phyloP scores from a whole-genome alignment of 441 rosid species.

The Adansonia gregorii region DNA sequence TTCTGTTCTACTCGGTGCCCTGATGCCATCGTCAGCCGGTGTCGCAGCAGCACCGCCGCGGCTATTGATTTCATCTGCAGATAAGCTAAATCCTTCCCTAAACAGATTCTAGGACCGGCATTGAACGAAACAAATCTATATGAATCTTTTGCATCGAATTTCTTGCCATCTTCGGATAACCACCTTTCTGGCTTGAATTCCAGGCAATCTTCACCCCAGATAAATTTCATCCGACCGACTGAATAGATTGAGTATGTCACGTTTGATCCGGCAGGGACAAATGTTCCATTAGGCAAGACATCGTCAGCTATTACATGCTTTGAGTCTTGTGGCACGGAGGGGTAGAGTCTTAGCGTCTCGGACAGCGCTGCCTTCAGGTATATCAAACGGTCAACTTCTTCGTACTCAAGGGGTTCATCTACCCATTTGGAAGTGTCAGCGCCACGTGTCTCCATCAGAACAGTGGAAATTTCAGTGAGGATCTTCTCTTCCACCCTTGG shows the following conservation, averaged over 20 bases:
- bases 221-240: conserved; percentile 62
- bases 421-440: conserved; percentile 45
- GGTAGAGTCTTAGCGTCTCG: conserved; percentile 77
- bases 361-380: conserved; percentile 81
- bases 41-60: conserved; percentile 64
- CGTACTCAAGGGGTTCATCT: conserved; percentile 63
- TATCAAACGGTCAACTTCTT: conserved; percentile 69
- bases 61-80: conserved; percentile 86
- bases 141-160: conserved; percentile 41
- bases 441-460: conserved; percentile 69
- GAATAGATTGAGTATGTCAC: conserved; percentile 79
- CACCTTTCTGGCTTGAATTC: conserved; percentile 83
- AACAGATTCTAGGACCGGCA: conserved; percentile 79
- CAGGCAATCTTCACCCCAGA: conserved; percentile 78
- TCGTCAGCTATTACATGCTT: conserved; percentile 69
- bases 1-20: conserved; percentile 87
- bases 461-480: conserved; percentile 55
- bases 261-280: conserved; percentile 71
- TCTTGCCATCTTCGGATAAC: conserved; percentile 54
- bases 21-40: conserved; percentile 52
- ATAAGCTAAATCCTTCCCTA: conserved; percentile 86
- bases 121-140: conserved; percentile 70
- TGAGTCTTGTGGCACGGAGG: conserved; percentile 87
- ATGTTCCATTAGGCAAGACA: conserved; percentile 60
- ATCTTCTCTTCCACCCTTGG: conserved; percentile 66